phyloP scores from a whole-genome alignment of 176 grass and related monocot genomes.

The Musa schizocarpa region DNA sequence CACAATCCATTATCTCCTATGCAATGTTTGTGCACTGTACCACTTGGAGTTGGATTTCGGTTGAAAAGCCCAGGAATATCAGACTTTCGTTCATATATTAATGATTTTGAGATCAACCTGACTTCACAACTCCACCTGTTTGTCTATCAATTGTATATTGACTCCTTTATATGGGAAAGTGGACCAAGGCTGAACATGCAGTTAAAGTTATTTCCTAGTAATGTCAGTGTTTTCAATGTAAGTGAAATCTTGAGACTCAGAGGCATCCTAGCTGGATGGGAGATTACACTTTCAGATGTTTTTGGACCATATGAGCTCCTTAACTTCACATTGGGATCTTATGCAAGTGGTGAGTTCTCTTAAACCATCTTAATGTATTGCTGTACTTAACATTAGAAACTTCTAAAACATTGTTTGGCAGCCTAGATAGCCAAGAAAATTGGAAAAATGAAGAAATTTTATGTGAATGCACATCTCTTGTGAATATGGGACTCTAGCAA shows the following conservation, averaged over 20 bases:
- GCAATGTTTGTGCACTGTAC: slow-evolving; percentile 52
- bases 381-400: slow-evolving; percentile 1
- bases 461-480: background rate
- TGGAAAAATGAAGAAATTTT: background rate
- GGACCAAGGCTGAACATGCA: slow-evolving; percentile 69
- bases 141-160: slow-evolving; percentile 57
- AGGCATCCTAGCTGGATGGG: slow-evolving; percentile 52
- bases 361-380: slow-evolving; percentile 5
- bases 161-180: slow-evolving; percentile 50
- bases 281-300: slow-evolving; percentile 58
- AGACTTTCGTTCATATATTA: slow-evolving; percentile 50
- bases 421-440: background rate
- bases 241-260: slow-evolving; percentile 43
- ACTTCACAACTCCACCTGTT: slow-evolving; percentile 31
- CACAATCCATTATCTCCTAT: slow-evolving; percentile 58
- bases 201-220: slow-evolving; percentile 77
- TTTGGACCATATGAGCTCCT: slow-evolving; percentile 97
- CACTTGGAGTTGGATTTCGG: slow-evolving; percentile 67
- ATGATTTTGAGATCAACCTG: slow-evolving; percentile 48
- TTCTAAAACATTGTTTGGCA: background rate
- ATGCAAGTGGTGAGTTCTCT: slow-evolving; percentile 40
- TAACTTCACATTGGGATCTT: slow-evolving; percentile 64
- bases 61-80: slow-evolving; percentile 86
- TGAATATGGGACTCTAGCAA: background rate
- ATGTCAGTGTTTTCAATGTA: slow-evolving; percentile 45